A percentile compares a stretch with the other conserved stretches of the same genome.
Evolutionary conservation across 139 green algal genomes (phyloP).

Genomic region (Parachlorella kessleri): DNA sequence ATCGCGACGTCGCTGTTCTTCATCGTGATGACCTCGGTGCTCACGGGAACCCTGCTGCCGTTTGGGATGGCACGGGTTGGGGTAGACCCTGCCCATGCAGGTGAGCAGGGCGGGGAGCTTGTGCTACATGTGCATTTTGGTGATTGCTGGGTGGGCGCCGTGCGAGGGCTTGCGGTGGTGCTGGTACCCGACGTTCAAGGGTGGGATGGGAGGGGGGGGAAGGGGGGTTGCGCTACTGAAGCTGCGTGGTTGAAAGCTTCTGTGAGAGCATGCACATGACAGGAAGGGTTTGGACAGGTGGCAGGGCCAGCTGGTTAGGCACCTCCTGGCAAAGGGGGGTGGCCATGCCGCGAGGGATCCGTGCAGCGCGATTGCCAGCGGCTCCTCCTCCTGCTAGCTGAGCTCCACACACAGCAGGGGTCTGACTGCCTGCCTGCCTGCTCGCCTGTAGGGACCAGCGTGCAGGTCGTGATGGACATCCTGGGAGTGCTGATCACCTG

Average conservation of each 20-base stretch:
- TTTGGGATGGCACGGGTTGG: conserved; percentile 73
- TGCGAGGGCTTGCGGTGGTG: background rate
- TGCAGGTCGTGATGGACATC: conserved; percentile 91
- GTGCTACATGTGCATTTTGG: too few relatives aligned
- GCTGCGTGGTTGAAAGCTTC: background rate
- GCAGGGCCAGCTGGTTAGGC: background rate
- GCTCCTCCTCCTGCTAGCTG: background rate
- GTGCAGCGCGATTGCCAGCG: background rate
- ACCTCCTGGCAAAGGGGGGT: too few relatives aligned
- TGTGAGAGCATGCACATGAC: background rate
- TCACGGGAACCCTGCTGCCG: conserved; percentile 80
- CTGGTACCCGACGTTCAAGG: too few relatives aligned
- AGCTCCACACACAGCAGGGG: background rate
- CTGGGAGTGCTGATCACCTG: conserved; percentile 86
- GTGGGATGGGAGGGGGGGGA: too few relatives aligned
- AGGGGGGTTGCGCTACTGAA: too few relatives aligned
- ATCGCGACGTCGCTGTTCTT: conserved; percentile 81
- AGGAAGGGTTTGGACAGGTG: background rate
- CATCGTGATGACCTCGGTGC: conserved; percentile 82
- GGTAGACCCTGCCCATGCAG: conserved; percentile 86
- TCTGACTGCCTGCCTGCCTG: background rate
- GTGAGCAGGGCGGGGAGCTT: too few relatives aligned
- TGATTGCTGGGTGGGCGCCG: too few relatives aligned
- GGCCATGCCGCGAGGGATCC: too few relatives aligned
- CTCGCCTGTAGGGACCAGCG: conserved; percentile 60